Base-by-base conservation (phyloP, 495 filamentous ascomycete species). In the Podospora tetraspora region DNA sequence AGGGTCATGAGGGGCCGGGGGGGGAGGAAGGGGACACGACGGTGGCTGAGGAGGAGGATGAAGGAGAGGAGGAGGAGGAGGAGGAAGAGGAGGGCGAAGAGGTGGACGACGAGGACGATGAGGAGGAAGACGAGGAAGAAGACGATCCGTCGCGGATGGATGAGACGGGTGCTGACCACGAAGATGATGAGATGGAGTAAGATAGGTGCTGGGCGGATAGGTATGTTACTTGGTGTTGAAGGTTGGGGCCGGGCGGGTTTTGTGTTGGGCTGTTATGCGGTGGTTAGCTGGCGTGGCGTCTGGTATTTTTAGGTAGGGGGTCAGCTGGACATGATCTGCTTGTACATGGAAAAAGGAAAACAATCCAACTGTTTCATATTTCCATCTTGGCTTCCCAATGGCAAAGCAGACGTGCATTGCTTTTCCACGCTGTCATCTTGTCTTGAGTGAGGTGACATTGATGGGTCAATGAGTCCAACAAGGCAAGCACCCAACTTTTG, bases 71-170 rank as follows among this genome's bases (percentile, higher is more conserved):
- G 13, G 59, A 29, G 7, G 79, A 78, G 2, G 77, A 76, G 11
- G 80, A 78, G 8, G 81, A 74, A 5, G 73, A 75, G 12, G 77
- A 79, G 11, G 75, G 75, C 2, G 78, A 64, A 13, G 71, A 63
- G 27, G 70, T 61, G 61, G 77, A 64, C 61, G 71, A 70, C 63
- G 71, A 70, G 19, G 66, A 69, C 63, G 67, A 74, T 4, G 76
- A 72, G 2, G 67, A 66, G 27, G 57, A 52, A 57, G 63, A 64
- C 6, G 67, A 62, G 8, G 61, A 65, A 22, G 66, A 59, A 12
- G 63, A 66, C 10, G 57, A 61, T 4, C 69, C 66, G 19, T 62
- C 66, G 19, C 57, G 19, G 0, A 63, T 52, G 63, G 70, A 67
- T 1, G 68, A 59, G 59, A 57, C 68, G 12, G 67, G 68, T 21